Conservation (phyloP, 129 eudicot genomes). For the Helianthus annuus region HanXRQr2.0-SUNRISE NC_035439.2:23207697-23208196, state of each 20-base stretch:
- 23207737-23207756: conserved; percentile 7
- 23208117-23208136: neutral
- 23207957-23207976: conserved; percentile 91
- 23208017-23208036: conserved; percentile 79
- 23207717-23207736: conserved; percentile 17
- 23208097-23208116: conserved; percentile 81
- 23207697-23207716: neutral
- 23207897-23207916: conserved; percentile 73
- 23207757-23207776: conserved; percentile 90
- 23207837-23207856: conserved; percentile 74
- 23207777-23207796: conserved; percentile 99
- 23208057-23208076: conserved; percentile 83
- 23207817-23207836: conserved; percentile 84
- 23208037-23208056: conserved; percentile 79
- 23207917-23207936: conserved; percentile 67
- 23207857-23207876: conserved; percentile 78
- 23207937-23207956: conserved; percentile 85
- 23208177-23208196: conserved; percentile 15
- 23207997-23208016: conserved; percentile 85
- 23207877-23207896: conserved; percentile 83
- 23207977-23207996: conserved; percentile 91
- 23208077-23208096: conserved; percentile 91
- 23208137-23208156: neutral
- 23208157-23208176: neutral
- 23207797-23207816: conserved; percentile 97